phyloP scores from a whole-genome alignment of 2,329 filamentous ascomycete genomes.

The Tolypocladium inflatum region DNA sequence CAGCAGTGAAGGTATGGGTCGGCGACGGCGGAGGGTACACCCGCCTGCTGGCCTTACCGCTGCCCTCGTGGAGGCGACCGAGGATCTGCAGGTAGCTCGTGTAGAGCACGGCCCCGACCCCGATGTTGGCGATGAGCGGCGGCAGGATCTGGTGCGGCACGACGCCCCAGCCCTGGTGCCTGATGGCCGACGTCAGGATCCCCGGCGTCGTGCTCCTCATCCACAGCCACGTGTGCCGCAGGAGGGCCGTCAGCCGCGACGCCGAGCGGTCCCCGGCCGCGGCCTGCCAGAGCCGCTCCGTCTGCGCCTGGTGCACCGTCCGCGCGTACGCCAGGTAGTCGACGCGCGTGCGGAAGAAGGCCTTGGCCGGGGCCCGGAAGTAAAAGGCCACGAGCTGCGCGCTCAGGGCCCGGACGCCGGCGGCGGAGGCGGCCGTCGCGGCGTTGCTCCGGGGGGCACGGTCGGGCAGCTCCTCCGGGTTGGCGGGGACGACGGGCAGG shows the following conservation, averaged over 20 bases:
- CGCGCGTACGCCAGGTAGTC: conserved; percentile 63
- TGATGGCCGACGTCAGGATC: conserved; percentile 57
- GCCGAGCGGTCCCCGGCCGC: conserved; percentile 23
- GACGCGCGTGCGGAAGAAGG: conserved; percentile 83
- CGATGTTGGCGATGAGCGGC: conserved; percentile 64
- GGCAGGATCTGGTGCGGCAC: conserved; percentile 70
- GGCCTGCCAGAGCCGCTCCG: conserved; percentile 24
- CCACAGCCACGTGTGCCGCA: conserved; percentile 36
- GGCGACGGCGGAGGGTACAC: conserved; percentile 62
- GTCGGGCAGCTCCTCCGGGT: conserved; percentile 30
- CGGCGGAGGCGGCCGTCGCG: conserved; percentile 69
- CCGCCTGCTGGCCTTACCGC: conserved; percentile 43
- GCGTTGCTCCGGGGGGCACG: conserved; percentile 43
- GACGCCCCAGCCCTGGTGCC: conserved; percentile 62
- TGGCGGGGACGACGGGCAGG: conserved; percentile 32
- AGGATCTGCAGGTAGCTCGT: conserved; percentile 66
- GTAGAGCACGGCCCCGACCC: conserved; percentile 65
- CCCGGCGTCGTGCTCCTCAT: conserved; percentile 59
- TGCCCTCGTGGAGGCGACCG: conserved; percentile 55
- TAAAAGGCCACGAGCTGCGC: conserved; percentile 83
- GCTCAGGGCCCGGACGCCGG: conserved; percentile 72
- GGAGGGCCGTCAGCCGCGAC: conserved; percentile 20
- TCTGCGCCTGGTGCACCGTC: conserved; percentile 38
- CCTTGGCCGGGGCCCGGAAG: conserved; percentile 83
- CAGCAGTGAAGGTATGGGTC: conserved; percentile 56